A percentile compares a stretch with the other conserved stretches of the same genome.
Evolutionary conservation across 1,139 yeast genomes (phyloP).

Genomic region (Taiozyma sp.): DNA sequence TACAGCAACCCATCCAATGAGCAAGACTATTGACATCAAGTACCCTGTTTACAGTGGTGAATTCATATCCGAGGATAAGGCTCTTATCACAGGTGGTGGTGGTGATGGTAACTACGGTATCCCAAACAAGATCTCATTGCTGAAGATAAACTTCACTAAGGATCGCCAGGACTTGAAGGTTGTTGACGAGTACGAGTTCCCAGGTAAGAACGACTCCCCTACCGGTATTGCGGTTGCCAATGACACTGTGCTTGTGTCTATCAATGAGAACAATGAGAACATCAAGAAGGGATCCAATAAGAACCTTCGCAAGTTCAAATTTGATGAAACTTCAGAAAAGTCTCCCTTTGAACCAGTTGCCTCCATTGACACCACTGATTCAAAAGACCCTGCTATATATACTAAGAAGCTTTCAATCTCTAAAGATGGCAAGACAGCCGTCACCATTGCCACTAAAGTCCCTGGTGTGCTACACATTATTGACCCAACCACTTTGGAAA

Average conservation of each 20-base stretch:
- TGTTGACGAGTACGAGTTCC: slow-evolving; percentile 58
- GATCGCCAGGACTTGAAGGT: slow-evolving; percentile 45
- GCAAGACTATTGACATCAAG: slow-evolving; percentile 40
- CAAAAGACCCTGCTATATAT: slow-evolving; percentile 44
- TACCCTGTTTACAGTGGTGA: slow-evolving; percentile 82
- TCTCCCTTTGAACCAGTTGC: slow-evolving; percentile 61
- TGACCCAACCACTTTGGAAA: slow-evolving; percentile 51
- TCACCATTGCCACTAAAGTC: slow-evolving; percentile 52
- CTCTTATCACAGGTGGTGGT: slow-evolving; percentile 89
- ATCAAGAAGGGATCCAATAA: slow-evolving; percentile 58
- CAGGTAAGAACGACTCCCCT: slow-evolving; percentile 68
- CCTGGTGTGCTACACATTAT: slow-evolving; percentile 60
- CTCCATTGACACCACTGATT: slow-evolving; percentile 39
- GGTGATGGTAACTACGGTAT: slow-evolving; percentile 91
- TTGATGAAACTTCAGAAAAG: slow-evolving; percentile 47
- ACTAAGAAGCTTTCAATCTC: slow-evolving; percentile 55
- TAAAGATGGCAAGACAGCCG: slow-evolving; percentile 51
- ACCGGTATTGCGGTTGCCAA: slow-evolving; percentile 57
- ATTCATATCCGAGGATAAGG: slow-evolving; percentile 56
- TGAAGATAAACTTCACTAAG: slow-evolving; percentile 41
- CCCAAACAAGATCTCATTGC: slow-evolving; percentile 76
- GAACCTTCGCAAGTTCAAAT: slow-evolving; percentile 64
- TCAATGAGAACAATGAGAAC: slow-evolving; percentile 60
- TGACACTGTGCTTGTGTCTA: slow-evolving; percentile 60
- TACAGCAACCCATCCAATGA: slow-evolving; percentile 19